Conservation (phyloP, 441 rosid genomes). For the Raphanus hybrid region DNA sequence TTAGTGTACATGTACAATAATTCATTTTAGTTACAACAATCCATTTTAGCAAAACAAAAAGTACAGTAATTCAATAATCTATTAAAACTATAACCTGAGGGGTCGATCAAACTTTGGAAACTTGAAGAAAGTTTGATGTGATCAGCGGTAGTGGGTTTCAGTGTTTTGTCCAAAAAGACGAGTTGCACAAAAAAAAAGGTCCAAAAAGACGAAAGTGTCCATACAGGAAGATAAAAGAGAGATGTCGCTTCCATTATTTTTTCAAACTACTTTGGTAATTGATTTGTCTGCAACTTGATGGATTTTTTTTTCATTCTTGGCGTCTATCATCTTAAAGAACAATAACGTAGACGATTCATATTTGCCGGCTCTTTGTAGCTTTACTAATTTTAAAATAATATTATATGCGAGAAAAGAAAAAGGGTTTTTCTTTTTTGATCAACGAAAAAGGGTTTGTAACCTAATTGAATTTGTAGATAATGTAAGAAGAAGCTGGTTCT, state of each 20-base stretch:
- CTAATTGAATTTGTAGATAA: neutral
- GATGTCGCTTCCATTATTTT: slow-evolving; percentile 17
- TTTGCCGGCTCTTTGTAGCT: slow-evolving; percentile 28
- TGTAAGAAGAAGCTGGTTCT: neutral
- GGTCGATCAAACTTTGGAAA: neutral
- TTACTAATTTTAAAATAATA: slow-evolving; percentile 6
- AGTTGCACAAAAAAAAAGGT: neutral
- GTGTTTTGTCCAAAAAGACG: slow-evolving; percentile 21
- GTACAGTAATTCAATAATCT: neutral
- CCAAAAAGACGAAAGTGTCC: slow-evolving; percentile 16
- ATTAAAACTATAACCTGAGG: neutral
- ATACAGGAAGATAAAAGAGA: slow-evolving; percentile 23
- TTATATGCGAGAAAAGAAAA: neutral
- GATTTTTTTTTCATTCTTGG: slow-evolving; percentile 33
- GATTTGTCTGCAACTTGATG: slow-evolving; percentile 33
- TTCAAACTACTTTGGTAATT: slow-evolving; percentile 17
- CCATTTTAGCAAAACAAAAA: neutral
- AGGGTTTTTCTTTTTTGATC: neutral
- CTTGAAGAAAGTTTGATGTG: slow-evolving; percentile 1
- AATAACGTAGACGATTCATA: slow-evolving; percentile 32
- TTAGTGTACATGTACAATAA: neutral
- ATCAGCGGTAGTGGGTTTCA: neutral
- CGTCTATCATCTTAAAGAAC: slow-evolving; percentile 36
- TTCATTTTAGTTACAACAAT: neutral
- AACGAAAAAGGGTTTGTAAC: neutral